Evolutionary conservation across 1,139 yeast species (phyloP), one percentile per base, ranked within the genome.

Genomic region (Hyphopichia pseudoburtonii): DNA sequence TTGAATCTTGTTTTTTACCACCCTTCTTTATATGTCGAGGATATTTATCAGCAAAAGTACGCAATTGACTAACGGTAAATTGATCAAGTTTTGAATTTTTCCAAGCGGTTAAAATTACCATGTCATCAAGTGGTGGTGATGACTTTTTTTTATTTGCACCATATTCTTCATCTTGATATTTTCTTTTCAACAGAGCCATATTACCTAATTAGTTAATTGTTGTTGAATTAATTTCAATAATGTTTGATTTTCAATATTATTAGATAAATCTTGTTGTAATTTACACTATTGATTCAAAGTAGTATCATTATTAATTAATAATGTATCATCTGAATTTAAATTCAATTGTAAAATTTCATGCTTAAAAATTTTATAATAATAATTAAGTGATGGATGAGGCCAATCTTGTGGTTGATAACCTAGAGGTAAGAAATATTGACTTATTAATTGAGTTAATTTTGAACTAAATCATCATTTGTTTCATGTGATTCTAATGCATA

Each of bases 341-440:
- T 78, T 85, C 12, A 75, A 73, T 46, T 85, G 90, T 33, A 89
- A 61, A 14, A 87, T 70, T 42, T 80, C 78, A 39, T 86, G 84
- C 49, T 82, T 82, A 18, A 88, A 58, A 0, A 81, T 64, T 42
- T 76, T 73, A 56, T 80, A 83, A 50, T 82, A 85, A 66, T 79
- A 82, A 41, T 79, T 80, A 30, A 89, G 58, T 2, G 75, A 63
- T 0, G 96, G 95, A 53, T 86, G 88, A 10, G 73, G 74, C 48
- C 67, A 82, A 5, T 78, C 73, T 6, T 59, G 54, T 0, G 94
- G 89, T n/a, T 63, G 57, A 50, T 82, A 86, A 17, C 46, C 39
- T n/a, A n/a, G n/a, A 24, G 51, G 33, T 34, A 49, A 34, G 36
- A 47, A 46, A 44, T 46, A 46, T 37, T 33, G 54, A 35, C 27